These are phyloP conservation scores for Clitopilus hobsonii DNA, from an alignment of 768 basidiomycete species.

Conservation along the genomic window DNA sequence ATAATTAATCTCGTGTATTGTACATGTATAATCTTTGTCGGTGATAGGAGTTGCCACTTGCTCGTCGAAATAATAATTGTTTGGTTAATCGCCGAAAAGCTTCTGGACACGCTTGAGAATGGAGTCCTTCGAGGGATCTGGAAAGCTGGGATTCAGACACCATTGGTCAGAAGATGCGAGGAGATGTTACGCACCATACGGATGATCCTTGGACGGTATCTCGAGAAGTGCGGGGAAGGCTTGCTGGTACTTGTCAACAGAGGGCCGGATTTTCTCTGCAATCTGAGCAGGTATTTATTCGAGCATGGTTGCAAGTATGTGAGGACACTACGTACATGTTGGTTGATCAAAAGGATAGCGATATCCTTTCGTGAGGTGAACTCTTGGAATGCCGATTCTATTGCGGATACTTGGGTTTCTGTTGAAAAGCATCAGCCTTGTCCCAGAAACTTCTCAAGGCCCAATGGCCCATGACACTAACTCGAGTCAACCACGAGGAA, in stretches of 20 bases:
- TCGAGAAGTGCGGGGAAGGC: constrained; percentile 96
- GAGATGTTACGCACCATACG: constrained; percentile 66
- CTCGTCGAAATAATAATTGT: constrained; percentile 7
- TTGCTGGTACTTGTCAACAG: constrained; percentile 92
- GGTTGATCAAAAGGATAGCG: constrained; percentile 96
- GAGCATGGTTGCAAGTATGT: constrained; percentile 1
- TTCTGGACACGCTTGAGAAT: constrained; percentile 96
- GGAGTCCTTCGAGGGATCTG: constrained; percentile 95
- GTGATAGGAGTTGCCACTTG: neutral
- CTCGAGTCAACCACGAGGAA: constrained; percentile 94
- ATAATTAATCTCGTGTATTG: constrained; percentile 11
- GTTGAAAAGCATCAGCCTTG: too few species aligned
- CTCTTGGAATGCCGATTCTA: constrained; percentile 91
- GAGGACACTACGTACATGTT: constrained; percentile 65
- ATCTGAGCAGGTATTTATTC: constrained; percentile 45
- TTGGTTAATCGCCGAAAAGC: constrained; percentile 79
- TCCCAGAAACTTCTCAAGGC: too few species aligned
- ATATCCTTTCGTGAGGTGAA: constrained; percentile 94
- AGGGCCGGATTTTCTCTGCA: constrained; percentile 94
- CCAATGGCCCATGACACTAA: too few species aligned
- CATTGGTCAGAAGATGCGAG: neutral
- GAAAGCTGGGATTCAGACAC: neutral
- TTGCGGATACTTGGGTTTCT: constrained; percentile 90
- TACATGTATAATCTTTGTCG: constrained; percentile 14
- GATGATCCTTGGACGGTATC: constrained; percentile 98